A percentile compares a stretch with the other conserved stretches of the same genome.
These are phyloP conservation scores for Rhazya stricta DNA, from an alignment of 257 asterid species.

Conservation along the genomic window DNA sequence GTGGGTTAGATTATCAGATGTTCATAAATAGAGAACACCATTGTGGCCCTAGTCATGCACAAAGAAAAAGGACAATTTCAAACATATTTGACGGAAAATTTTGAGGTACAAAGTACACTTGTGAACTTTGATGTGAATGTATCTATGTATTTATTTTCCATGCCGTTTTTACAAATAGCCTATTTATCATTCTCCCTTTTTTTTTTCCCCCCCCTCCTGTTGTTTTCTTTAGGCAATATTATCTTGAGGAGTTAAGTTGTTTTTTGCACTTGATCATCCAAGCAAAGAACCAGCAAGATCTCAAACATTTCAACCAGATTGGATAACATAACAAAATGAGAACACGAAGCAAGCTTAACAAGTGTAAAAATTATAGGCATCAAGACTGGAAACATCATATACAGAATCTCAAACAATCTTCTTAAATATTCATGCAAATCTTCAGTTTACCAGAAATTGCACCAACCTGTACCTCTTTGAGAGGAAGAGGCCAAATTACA, in stretches of 20 bases:
- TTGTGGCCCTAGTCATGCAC: neutral
- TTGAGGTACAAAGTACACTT: neutral
- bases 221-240: neutral
- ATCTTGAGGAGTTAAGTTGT: neutral
- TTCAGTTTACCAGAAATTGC: neutral
- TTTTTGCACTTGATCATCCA: neutral
- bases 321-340: neutral
- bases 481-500: constrained; percentile 6
- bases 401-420: neutral
- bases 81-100: neutral
- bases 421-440: neutral
- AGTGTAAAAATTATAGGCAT: neutral
- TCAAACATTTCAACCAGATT: neutral
- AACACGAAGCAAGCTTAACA: neutral
- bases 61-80: neutral
- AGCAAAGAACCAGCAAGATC: neutral
- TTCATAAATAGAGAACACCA: neutral
- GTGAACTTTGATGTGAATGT: neutral
- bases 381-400: neutral
- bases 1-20: neutral
- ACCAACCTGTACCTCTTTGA: neutral
- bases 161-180: neutral
- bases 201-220: too few relatives aligned
- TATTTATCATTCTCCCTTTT: neutral
- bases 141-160: neutral